These are phyloP conservation scores for Hirschioporus abietinus DNA, from an alignment of 768 basidiomycete genomes.

Conservation along the genomic window DNA sequence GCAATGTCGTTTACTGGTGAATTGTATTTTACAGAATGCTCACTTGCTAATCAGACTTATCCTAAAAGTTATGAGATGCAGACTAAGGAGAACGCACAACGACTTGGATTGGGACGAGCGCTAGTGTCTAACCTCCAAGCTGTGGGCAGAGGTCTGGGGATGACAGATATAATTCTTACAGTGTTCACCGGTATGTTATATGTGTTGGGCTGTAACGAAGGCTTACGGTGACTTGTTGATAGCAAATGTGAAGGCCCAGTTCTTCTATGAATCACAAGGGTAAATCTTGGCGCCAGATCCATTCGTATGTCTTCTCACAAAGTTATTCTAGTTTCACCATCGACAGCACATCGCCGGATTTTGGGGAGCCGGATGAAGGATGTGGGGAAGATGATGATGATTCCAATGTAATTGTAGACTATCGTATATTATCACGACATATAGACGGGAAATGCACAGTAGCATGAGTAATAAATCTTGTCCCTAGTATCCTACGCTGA, in stretches of 20 bases:
- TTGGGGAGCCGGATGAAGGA: conserved; percentile 3
- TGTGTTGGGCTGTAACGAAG: neutral
- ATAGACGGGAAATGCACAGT: neutral
- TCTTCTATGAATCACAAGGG: conserved; percentile 55
- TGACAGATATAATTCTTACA: conserved; percentile 73
- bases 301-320: neutral
- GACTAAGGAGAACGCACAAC: conserved; percentile 36
- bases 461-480: no score
- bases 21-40: conserved; percentile 6
- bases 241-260: neutral
- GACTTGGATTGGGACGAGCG: conserved; percentile 53
- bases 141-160: conserved; percentile 46
- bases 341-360: conserved; percentile 51
- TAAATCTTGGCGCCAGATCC: conserved; percentile 23
- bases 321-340: conserved; percentile 39
- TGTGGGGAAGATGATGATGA: conserved; percentile 24
- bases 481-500: no score
- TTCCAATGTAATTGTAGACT: conserved; percentile 22
- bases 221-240: neutral
- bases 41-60: neutral
- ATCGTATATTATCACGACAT: conserved; percentile 32
- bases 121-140: conserved; percentile 45
- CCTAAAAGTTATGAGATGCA: conserved; percentile 60
- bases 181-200: conserved; percentile 55
- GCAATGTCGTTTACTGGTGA: conserved; percentile 69